phyloP scores from a whole-genome alignment of 192 early-diverging fungal species.

The Glomus cerebriforme region DNA sequence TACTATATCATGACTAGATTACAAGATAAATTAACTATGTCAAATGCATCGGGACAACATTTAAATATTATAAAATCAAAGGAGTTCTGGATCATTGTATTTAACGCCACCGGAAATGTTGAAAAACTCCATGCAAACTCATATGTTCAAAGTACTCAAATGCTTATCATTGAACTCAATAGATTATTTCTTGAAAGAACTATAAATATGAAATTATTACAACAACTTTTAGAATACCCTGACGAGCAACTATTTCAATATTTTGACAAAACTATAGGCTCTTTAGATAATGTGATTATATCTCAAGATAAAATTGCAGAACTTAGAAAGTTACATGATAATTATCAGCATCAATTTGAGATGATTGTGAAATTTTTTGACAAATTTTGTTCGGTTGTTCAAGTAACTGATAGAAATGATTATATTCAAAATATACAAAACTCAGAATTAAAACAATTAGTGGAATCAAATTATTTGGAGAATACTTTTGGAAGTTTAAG shows the following conservation, averaged over 20 bases:
- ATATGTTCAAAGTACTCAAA: not conserved
- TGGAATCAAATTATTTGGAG: not conserved
- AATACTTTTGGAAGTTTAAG: not conserved
- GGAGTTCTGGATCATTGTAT: not conserved
- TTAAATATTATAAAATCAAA: not conserved
- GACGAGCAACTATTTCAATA: not conserved
- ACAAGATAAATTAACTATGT: not conserved
- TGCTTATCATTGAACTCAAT: not conserved
- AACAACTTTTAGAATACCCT: not conserved
- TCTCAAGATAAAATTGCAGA: not conserved
- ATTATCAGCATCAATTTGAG: not conserved
- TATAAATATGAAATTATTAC: not conserved
- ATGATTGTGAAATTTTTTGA: not conserved
- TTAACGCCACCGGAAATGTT: not conserved
- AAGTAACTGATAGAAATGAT: too few relatives aligned
- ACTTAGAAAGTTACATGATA: not conserved
- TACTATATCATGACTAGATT: not conserved
- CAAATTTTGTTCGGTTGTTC: not conserved
- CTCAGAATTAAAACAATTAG: not conserved
- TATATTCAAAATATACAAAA: too few relatives aligned
- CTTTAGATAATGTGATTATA: not conserved
- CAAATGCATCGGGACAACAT: not conserved
- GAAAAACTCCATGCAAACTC: not conserved
- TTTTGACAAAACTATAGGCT: not conserved
- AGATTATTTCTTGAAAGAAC: not conserved